These are phyloP conservation scores for Suillus lakei DNA, from an alignment of 768 basidiomycete genomes.

Conservation along the genomic window DNA sequence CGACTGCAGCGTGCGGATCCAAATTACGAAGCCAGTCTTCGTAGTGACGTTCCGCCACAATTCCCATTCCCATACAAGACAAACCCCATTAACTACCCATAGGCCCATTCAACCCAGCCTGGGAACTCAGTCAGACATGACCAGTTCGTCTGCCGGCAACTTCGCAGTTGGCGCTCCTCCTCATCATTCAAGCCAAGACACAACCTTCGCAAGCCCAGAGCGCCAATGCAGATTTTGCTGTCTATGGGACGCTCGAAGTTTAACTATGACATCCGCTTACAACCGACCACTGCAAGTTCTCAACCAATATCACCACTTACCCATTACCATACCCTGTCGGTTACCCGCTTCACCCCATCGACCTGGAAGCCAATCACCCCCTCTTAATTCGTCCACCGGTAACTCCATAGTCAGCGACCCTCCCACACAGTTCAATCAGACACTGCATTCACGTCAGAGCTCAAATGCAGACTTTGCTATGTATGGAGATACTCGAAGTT, in stretches of 20 bases:
- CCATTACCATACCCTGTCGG: slow-evolving; percentile 33
- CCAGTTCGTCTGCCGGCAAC: neutral
- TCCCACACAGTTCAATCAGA: neutral
- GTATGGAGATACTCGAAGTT: slow-evolving; percentile 19
- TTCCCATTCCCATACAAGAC: slow-evolving; percentile 36
- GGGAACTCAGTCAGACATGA: slow-evolving; percentile 27
- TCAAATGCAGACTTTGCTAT: slow-evolving; percentile 22
- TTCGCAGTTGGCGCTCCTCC: neutral
- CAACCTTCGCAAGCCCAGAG: slow-evolving; percentile 20
- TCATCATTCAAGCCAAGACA: neutral
- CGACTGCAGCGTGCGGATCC: slow-evolving; percentile 44
- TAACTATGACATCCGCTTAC: slow-evolving; percentile 40
- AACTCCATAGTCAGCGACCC: neutral
- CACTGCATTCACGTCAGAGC: slow-evolving; percentile 15
- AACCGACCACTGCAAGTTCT: slow-evolving; percentile 59
- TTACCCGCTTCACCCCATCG: slow-evolving; percentile 8
- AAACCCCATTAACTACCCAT: slow-evolving; percentile 25
- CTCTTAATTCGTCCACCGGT: slow-evolving; percentile 10
- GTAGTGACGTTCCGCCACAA: slow-evolving; percentile 24
- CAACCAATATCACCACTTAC: slow-evolving; percentile 32
- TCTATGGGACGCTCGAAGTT: slow-evolving; percentile 20
- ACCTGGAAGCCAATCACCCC: slow-evolving; percentile 9
- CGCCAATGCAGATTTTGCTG: slow-evolving; percentile 21
- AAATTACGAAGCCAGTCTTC: slow-evolving; percentile 21
- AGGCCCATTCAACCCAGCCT: slow-evolving; percentile 30